Percentiles rank a stretch among this genome's conserved stretches.
These are phyloP conservation scores for Akanthomyces lecanii DNA, from an alignment of 2,329 filamentous ascomycete species.

Conservation along the genomic window DNA sequence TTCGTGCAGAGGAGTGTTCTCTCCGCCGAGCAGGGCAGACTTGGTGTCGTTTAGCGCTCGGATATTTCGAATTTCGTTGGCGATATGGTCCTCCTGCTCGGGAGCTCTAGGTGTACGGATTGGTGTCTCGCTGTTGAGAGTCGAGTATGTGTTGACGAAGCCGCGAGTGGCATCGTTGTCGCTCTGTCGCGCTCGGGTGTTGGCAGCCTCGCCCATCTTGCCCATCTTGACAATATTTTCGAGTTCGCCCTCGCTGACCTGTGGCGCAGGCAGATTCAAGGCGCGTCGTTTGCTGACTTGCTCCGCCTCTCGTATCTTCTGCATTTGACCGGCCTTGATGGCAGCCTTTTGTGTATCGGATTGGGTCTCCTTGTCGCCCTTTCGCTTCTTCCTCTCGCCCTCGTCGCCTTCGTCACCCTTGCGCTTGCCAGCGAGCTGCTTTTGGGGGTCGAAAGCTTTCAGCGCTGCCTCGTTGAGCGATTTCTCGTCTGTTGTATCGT, in stretches of 20 bases:
- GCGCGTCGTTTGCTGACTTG: conserved; percentile 88
- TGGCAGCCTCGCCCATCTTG: conserved; percentile 84
- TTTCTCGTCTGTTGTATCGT: conserved; percentile 84
- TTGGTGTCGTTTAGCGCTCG: conserved; percentile 88
- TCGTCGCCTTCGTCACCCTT: conserved; percentile 89
- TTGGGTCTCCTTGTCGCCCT: conserved; percentile 79
- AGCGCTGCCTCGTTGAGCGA: conserved; percentile 77
- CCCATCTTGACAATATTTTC: conserved; percentile 99
- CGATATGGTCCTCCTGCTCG: conserved; percentile 89
- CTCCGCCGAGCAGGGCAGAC: conserved; percentile 86
- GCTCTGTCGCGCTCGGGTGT: conserved; percentile 66
- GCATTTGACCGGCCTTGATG: conserved; percentile 87
- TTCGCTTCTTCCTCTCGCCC: conserved; percentile 77
- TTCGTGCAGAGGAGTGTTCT: conserved; percentile 85
- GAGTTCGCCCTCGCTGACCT: conserved; percentile 87
- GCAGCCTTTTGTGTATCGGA: conserved; percentile 80
- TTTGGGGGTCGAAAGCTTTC: conserved; percentile 83
- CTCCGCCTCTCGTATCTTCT: conserved; percentile 92
- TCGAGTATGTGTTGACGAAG: conserved; percentile 81
- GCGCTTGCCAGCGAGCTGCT: conserved; percentile 84
- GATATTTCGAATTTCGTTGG: conserved; percentile 95
- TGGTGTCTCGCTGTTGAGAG: conserved; percentile 74
- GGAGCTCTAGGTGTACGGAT: conserved; percentile 90
- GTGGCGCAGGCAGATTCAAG: conserved; percentile 79
- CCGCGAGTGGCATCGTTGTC: conserved; percentile 84